A percentile compares a stretch with the other conserved stretches of the same genome.
These are phyloP conservation scores for Metschnikowia proteae DNA, from an alignment of 805 yeast species.

Conservation along the genomic window DNA sequence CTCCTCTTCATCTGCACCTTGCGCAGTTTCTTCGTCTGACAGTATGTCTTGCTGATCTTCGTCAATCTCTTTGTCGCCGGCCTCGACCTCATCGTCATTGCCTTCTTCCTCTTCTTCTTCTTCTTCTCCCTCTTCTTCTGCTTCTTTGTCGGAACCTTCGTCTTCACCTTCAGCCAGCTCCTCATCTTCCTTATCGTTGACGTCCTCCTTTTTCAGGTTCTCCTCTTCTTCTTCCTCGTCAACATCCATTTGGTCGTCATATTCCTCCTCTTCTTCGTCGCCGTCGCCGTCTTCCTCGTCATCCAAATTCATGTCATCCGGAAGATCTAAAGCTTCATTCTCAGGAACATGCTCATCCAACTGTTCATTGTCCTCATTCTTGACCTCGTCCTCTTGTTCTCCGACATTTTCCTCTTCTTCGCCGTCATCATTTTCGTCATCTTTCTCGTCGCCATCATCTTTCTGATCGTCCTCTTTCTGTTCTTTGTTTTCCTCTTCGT, in stretches of 20 bases:
- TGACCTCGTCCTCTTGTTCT: constrained; percentile 76
- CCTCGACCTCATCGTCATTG: constrained; percentile 28
- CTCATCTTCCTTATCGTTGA: constrained; percentile 16
- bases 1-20: constrained; percentile 37
- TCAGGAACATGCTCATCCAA: constrained; percentile 76
- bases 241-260: constrained; percentile 16
- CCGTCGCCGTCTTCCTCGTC: constrained; percentile 56
- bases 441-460: constrained; percentile 30
- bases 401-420: constrained; percentile 49
- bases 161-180: constrained; percentile 17
- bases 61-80: constrained; percentile 14
- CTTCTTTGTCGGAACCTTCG: constrained; percentile 18
- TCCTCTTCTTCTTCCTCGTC: constrained; percentile 15
- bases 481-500: constrained; percentile 43
- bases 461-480: constrained; percentile 27
- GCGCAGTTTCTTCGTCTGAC: constrained; percentile 29
- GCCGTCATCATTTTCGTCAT: constrained; percentile 43
- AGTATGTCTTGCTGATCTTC: constrained; percentile 28
- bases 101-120: constrained; percentile 23
- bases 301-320: constrained; percentile 88
- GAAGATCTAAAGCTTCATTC: constrained; percentile 80
- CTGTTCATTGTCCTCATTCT: constrained; percentile 63
- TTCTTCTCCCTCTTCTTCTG: constrained; percentile 23
- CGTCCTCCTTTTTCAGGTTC: constrained; percentile 22
- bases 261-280: constrained; percentile 32